Conservation (phyloP, 345 rosid genomes). For the Hibiscus mutabilis region DNA sequence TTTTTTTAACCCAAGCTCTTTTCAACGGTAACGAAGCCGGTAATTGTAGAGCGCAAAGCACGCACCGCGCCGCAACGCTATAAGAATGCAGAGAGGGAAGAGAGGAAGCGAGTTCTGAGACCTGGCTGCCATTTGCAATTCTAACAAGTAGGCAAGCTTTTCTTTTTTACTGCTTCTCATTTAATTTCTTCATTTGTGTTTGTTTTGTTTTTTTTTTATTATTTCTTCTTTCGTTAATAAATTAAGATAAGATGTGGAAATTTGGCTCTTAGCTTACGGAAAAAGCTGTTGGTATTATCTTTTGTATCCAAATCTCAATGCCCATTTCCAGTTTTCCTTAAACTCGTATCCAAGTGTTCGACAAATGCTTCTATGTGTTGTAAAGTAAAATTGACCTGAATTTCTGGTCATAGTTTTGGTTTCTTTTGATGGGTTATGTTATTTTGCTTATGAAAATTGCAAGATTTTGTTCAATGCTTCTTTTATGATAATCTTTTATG, state of each 20-base stretch:
- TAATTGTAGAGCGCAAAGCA: no score
- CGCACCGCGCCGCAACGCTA: no score
- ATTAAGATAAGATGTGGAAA: background rate
- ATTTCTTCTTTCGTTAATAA: background rate
- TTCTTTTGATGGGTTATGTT: background rate
- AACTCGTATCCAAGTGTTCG: background rate
- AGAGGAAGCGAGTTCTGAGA: no score
- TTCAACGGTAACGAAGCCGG: no score
- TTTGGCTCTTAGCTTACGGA: background rate
- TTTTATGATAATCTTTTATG: background rate
- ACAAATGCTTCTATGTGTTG: background rate
- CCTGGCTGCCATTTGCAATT: no score
- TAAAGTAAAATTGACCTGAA: background rate
- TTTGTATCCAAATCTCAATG: background rate
- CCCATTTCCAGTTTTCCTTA: background rate
- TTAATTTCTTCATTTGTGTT: no score
- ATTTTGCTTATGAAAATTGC: background rate
- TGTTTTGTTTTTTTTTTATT: no score
- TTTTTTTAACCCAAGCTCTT: no score
- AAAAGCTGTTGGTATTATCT: background rate
- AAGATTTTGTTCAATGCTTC: background rate
- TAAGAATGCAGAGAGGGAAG: no score
- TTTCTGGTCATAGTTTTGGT: background rate
- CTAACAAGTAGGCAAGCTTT: no score
- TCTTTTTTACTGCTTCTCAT: no score